Conservation (phyloP, 192 early-diverging fungal genomes). For the Umbelopsis vinacea region DNA sequence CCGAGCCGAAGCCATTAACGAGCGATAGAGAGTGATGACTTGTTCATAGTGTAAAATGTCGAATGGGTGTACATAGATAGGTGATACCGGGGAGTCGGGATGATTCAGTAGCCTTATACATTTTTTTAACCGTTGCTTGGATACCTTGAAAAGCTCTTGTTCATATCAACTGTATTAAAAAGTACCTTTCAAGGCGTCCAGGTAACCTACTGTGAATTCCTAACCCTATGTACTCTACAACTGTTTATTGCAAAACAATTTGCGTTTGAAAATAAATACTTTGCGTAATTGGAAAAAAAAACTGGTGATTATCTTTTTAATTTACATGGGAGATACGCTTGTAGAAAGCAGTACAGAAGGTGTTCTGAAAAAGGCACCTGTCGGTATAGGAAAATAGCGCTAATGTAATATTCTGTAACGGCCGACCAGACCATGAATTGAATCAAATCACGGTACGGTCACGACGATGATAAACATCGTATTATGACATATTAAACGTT, state of each 20-base stretch:
- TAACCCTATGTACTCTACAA: constrained; percentile 22
- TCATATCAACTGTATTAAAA: constrained; percentile 20
- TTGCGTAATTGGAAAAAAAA: too few species aligned
- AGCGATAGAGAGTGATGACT: constrained; percentile 12
- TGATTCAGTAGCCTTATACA: constrained; percentile 11
- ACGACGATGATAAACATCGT: too few species aligned
- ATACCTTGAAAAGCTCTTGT: constrained; percentile 19
- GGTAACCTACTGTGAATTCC: constrained; percentile 14
- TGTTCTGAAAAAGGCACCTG: too few species aligned
- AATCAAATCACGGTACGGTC: too few species aligned
- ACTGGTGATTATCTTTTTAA: too few species aligned
- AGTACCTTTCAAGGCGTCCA: constrained; percentile 13
- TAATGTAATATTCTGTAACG: too few species aligned
- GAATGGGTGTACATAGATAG: constrained; percentile 25
- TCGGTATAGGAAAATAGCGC: too few species aligned
- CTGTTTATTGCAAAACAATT: constrained; percentile 9
- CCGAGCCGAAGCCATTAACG: constrained; percentile 11
- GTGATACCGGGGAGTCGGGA: constrained; percentile 15
- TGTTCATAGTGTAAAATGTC: constrained; percentile 26
- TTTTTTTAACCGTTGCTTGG: constrained; percentile 18
- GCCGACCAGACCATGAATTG: too few species aligned
- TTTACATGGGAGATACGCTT: too few species aligned
- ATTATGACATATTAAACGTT: too few species aligned
- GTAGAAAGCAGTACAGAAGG: too few species aligned
- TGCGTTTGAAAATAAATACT: too few species aligned